phyloP scores from a whole-genome alignment of 176 grass and related monocot species.

The Echinochloa phyllopogon region DNA sequence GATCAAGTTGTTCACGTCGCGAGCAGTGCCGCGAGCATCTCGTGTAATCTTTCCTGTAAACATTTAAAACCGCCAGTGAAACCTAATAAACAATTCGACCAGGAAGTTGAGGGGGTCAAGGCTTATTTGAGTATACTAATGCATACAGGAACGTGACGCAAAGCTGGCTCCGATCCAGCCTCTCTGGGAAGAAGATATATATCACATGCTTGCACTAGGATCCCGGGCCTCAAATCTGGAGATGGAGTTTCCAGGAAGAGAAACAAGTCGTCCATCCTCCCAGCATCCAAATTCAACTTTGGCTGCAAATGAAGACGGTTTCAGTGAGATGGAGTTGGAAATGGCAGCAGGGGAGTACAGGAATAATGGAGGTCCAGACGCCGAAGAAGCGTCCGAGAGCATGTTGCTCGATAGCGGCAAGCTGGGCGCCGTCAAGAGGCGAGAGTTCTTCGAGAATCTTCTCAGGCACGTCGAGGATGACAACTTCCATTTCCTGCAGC shows the following conservation, averaged over 20 bases:
- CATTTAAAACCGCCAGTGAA: background rate
- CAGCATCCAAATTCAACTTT: background rate
- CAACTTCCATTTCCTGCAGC: slow-evolving; percentile 15
- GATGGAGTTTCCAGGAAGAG: background rate
- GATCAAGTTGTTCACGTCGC: background rate
- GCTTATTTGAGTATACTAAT: no score
- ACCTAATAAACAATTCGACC: background rate
- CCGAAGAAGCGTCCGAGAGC: background rate
- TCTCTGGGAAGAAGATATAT: no score
- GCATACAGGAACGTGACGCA: background rate
- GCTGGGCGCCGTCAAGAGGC: background rate
- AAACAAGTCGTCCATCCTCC: background rate
- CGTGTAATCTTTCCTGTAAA: no score
- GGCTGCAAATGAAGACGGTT: background rate
- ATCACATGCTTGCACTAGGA: no score
- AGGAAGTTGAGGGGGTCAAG: background rate
- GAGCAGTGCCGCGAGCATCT: background rate
- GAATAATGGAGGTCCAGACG: background rate
- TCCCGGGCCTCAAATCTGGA: background rate
- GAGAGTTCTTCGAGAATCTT: slow-evolving; percentile 30
- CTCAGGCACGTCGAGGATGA: slow-evolving; percentile 24
- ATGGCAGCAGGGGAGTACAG: background rate
- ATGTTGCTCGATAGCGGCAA: slow-evolving; percentile 1
- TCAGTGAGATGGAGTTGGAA: background rate
- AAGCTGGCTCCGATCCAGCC: background rate